phyloP scores from a whole-genome alignment of 352 stramenopile genomes.

The Pythium rishiriense region DNA sequence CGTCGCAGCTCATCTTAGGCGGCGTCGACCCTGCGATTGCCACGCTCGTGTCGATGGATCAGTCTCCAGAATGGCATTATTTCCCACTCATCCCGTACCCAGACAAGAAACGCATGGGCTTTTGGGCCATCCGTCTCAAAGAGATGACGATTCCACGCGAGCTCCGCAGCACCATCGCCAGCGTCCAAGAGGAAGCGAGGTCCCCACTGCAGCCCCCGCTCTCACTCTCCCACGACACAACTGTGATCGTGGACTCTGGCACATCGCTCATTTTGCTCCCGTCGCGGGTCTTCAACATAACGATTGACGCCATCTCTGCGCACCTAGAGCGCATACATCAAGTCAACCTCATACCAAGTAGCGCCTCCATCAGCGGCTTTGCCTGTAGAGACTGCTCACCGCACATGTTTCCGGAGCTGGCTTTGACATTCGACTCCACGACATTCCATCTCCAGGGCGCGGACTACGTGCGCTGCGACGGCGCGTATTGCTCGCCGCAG shows the following conservation, averaged over 20 bases:
- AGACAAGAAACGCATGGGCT: slow-evolving; percentile 34
- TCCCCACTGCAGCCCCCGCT: neutral
- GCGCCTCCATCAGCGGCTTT: slow-evolving; percentile 40
- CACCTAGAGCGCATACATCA: slow-evolving; percentile 33
- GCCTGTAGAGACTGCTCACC: slow-evolving; percentile 45
- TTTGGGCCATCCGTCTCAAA: slow-evolving; percentile 55
- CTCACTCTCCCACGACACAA: slow-evolving; percentile 28
- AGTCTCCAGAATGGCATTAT: slow-evolving; percentile 40
- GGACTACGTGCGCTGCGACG: slow-evolving; percentile 71
- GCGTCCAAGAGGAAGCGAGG: neutral
- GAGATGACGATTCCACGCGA: slow-evolving; percentile 32
- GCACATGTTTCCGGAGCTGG: slow-evolving; percentile 52
- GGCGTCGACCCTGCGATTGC: slow-evolving; percentile 48
- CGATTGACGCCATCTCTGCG: slow-evolving; percentile 38
- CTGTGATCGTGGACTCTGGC: slow-evolving; percentile 66
- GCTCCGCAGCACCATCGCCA: neutral
- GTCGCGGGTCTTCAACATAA: slow-evolving; percentile 38
- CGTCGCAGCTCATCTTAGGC: slow-evolving; percentile 61
- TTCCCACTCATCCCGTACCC: slow-evolving; percentile 52
- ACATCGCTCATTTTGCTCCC: slow-evolving; percentile 67
- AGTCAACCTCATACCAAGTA: slow-evolving; percentile 29
- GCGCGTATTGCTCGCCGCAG: slow-evolving; percentile 49
- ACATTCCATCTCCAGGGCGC: slow-evolving; percentile 47
- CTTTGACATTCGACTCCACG: slow-evolving; percentile 44
- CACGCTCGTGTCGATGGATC: slow-evolving; percentile 9